Base-by-base conservation (phyloP, 805 yeast genomes). In the Schwanniomyces occidentalis region DNA sequence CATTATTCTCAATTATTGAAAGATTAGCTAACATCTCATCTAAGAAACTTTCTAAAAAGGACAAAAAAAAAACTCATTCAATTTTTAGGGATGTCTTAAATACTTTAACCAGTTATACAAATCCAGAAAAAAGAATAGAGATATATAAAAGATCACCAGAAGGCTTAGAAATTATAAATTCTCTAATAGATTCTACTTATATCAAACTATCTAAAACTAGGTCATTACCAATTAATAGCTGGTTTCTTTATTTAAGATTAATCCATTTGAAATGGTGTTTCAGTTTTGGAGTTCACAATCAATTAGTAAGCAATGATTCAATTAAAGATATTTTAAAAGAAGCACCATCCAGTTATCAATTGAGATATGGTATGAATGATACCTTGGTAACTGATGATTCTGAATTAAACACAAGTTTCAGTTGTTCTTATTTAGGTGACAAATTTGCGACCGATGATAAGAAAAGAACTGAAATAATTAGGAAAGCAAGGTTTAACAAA, bases 21-120 rank as follows among this genome's bases (percentile, higher is more conserved):
- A 58, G 67, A 22, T 59, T 80, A 27, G 59, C 75, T 1, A 71
- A 68, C 27, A 70, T 75, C 15, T 75, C 84, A 0, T 64, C 80
- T 4, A 79, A 80, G 38, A 75, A 69, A 34, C 51, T 79, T 3
- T 73, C 82, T 17, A 82, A 82, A 45, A 78, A 75, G 49, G 85
- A 80, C 41, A 81, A 78, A 52, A 73, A 72, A 40, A 78, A 74
- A 24, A 65, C 76, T 16, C 76, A 77, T 41, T 73, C 85, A 1
- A 65, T 81, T 1, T 78, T 80, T 54, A 66, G 80, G 49, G 83
- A 81, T 40, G 76, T 80, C 13, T 54, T 71, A 25, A 57, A 57
- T 23, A 77, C 83, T 0, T 59, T 80, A 8, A 65, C 63, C 32
- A 49, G 51, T 12, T 72, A 69, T 43, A 55, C 62, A 36, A 66